Base-by-base conservation (phyloP, 164 flowering plant genomes). In the Brasenia schreberi region DNA sequence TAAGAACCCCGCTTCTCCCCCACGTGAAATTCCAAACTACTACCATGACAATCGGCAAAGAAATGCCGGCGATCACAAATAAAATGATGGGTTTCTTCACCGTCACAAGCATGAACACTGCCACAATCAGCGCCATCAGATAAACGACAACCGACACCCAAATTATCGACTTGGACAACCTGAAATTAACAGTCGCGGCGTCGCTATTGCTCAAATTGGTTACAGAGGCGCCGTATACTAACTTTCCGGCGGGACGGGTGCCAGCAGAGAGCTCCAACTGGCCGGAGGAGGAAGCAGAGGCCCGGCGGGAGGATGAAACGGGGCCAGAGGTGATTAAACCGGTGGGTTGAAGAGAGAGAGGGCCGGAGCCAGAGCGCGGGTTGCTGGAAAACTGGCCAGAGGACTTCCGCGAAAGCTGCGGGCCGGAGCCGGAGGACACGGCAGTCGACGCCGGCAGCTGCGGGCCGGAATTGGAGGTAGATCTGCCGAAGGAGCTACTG, bases 21-120 rank as follows among this genome's bases (percentile, higher is more conserved):
- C 83, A 82, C 18, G 63, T 74, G 53, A 39, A 82, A 79, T 90
- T 88, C 97, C 99, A 92, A n/a, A 73, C 4, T 0, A 80, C 52
- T 14, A 81, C 64, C 68, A 73, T 63, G 61, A 80, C n/a, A 18
- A 74, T 63, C 45, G 80, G 83, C 52, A 68, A 84, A 61, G 85
- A 23, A 33, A 82, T 19, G 18, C 70, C 97, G 4, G 65, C 89
- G 2, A 85, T 84, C 17, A 71, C 96, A 67, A 79, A 82, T 76
- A 91, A 68, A n/a, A 87, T 78, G 53, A 83, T 75, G 44, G 77
- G 70, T 75, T 85, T 91, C 82, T 87, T 87, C 74, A 89, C 90
- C 7, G 96, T 85, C 67, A 82, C 93, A 84, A 82, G 72, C 76
- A 94, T 73, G 71, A 94, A 94, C 59, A 71, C 85, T n/a, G 91